Percentiles rank a stretch among this genome's conserved stretches.
phyloP scores from a whole-genome alignment of 1,284 basidiomycete species.

The Heimioporus retisporus region DNA sequence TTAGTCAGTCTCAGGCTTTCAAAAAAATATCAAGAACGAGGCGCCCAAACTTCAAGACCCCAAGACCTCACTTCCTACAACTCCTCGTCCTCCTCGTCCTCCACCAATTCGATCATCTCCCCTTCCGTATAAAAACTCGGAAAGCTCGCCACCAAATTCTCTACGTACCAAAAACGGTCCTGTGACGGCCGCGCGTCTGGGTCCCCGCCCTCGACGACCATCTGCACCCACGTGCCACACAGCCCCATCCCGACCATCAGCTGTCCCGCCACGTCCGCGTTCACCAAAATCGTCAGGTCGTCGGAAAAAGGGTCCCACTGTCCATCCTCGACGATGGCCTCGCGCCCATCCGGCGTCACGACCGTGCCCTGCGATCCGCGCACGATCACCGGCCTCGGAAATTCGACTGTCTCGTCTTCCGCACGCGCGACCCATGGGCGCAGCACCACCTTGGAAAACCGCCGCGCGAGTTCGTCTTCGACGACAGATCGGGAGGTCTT shows the following conservation, averaged over 20 bases:
- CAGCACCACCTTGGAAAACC: conserved; percentile 36
- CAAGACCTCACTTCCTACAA: conserved; percentile 17
- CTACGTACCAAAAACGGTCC: conserved; percentile 40
- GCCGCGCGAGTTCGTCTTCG: conserved; percentile 28
- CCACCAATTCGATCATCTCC: conserved; percentile 14
- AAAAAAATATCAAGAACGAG: too few species aligned
- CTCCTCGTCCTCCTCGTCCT: conserved; percentile 6
- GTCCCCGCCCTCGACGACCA: conserved; percentile 43
- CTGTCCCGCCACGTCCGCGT: conserved; percentile 49
- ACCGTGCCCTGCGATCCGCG: conserved; percentile 22
- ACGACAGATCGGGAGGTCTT: conserved; percentile 34
- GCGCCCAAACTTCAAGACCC: too few species aligned
- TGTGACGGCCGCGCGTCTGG: not conserved
- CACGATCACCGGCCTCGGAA: conserved; percentile 30
- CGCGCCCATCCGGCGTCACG: conserved; percentile 4
- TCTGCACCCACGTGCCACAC: conserved; percentile 68
- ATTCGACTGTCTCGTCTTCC: conserved; percentile 32
- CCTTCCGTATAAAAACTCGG: conserved; percentile 40
- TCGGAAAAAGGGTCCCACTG: conserved; percentile 61
- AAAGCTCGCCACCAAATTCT: conserved; percentile 35
- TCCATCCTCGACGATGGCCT: conserved; percentile 4
- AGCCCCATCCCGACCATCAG: conserved; percentile 59
- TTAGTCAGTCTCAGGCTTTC: too few species aligned
- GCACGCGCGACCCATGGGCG: conserved; percentile 37
- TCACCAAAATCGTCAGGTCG: conserved; percentile 64